phyloP scores from a whole-genome alignment of 176 grass and related monocot genomes.

The Guadua angustifolia region DNA sequence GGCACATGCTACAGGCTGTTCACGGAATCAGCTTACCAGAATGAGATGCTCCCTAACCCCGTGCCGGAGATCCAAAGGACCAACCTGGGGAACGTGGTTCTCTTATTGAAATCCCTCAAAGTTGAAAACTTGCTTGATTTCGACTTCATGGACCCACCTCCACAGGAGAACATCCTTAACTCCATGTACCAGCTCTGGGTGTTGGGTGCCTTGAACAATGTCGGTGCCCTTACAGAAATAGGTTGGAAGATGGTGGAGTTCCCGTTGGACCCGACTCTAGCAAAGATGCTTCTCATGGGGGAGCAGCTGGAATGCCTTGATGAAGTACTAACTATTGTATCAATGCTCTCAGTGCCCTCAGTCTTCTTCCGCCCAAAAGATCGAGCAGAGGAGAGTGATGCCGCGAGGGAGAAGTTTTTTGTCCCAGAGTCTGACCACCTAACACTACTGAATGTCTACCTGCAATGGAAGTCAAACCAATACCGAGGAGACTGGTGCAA shows the following conservation, averaged over 20 bases:
- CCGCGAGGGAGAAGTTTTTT: conserved; percentile 97
- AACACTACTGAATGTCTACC: conserved; percentile 90
- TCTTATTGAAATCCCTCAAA: conserved; percentile 90
- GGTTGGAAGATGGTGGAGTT: conserved; percentile 99
- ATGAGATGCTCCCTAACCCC: conserved; percentile 92
- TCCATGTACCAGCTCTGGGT: conserved; percentile 99
- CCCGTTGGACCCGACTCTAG: conserved; percentile 88
- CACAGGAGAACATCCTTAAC: conserved; percentile 97
- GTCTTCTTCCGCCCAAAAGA: conserved; percentile 98
- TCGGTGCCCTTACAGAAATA: conserved; percentile 83
- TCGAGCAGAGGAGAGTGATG: conserved; percentile 90
- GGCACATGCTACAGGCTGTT: conserved; percentile 92
- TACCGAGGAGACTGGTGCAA: conserved; percentile 99
- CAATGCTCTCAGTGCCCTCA: conserved; percentile 98
- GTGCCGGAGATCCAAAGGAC: conserved; percentile 98
- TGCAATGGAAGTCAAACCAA: conserved; percentile 93
- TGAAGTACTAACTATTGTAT: conserved; percentile 96
- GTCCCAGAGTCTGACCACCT: conserved; percentile 97
- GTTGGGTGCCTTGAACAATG: conserved; percentile 92
- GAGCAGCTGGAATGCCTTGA: conserved; percentile 80
- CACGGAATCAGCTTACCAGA: conserved; percentile 96
- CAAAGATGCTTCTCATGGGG: conserved; percentile 98
- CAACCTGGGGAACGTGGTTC: conserved; percentile 94
- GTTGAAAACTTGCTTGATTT: conserved; percentile 96
- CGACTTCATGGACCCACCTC: conserved; percentile 98